Base-by-base conservation (phyloP, 1,284 basidiomycete species). In the Gymnopus androsaceus region DNA sequence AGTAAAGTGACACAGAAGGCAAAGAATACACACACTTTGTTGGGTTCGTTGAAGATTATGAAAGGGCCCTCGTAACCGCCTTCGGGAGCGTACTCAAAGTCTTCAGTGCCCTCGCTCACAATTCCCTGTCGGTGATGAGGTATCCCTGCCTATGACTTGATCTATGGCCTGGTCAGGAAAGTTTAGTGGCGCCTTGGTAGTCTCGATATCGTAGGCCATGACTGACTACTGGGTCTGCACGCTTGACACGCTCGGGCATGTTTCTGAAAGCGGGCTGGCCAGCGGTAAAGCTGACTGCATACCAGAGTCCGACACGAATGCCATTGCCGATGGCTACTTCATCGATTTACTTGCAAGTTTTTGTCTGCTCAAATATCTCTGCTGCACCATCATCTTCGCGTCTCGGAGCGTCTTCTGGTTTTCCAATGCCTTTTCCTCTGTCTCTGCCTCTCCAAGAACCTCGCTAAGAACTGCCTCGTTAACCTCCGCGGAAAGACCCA, bases 141-240 rank as follows among this genome's bases (percentile, higher is more conserved):
- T 91, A 99, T 0, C 97, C 97, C 70, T 98, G 93, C 0, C 94
- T 94, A 99, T 99, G 66, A 99, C 94, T 69, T 97, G 95, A 76
- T 99, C 97, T 19, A 92, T 88, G 11, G 89, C 86, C 63, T 94
- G 91, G 75, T 99, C 97, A 1, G 97, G 97, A 69, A 99, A 99
- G 72, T 99, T 99, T 68, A 99, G 87, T 12, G 97, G 97, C 46
- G 94, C 92, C 74, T 99, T 99, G 1, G 95, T 95, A 27, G 94
- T 97, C 75, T 99, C 97, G 67, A 99, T 99, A 85, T 99, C 97
- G 72, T 85, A 99, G 0, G 97, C 97, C 92, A 99, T 93, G 56
- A 99, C n/a, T n/a, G n/a, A n/a, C 95, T 48, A 99, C 95, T 0
- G 97, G 97, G 67, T 99, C 97, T 31, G 97, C 95, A 84, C 97